Evolutionary conservation across 2,329 filamentous ascomycete species (phyloP).

Genomic region (Fusarium graminum): DNA sequence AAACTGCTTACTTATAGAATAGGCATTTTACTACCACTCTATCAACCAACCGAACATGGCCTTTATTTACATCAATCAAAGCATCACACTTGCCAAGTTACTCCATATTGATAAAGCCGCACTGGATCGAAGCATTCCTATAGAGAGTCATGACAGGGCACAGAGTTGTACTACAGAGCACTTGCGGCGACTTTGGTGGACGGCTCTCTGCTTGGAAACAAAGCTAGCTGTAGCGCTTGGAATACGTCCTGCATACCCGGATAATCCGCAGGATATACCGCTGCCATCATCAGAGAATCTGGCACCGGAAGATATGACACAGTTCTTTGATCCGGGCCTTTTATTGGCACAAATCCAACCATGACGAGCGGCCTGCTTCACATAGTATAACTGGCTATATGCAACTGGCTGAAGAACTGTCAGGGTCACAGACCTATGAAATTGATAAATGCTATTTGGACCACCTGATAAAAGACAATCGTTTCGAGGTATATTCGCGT

Average conservation of each 20-base stretch:
- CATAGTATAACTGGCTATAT: neutral
- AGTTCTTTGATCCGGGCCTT: neutral
- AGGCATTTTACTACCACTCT: constrained; percentile 3
- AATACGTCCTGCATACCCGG: fast-evolving
- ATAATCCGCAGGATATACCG: fast-evolving
- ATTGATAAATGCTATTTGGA: too few relatives aligned
- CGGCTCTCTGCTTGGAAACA: neutral
- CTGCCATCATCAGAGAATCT: neutral
- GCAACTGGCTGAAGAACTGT: neutral
- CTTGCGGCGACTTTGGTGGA: constrained; percentile 6
- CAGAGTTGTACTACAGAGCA: neutral
- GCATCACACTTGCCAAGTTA: neutral
- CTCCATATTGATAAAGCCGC: neutral
- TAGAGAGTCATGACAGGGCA: fast-evolving
- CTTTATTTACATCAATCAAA: neutral
- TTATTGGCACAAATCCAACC: neutral
- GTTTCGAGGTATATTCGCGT: too few relatives aligned
- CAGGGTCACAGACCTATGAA: too few relatives aligned
- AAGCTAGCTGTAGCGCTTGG: neutral
- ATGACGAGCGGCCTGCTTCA: neutral
- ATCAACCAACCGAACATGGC: neutral
- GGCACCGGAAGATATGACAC: fast-evolving
- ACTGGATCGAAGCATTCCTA: fast-evolving
- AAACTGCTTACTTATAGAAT: neutral
- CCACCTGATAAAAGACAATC: too few relatives aligned